Evolutionary conservation across 2,329 filamentous ascomycete genomes (phyloP).

Genomic region (Westerdykella aurantiaca): DNA sequence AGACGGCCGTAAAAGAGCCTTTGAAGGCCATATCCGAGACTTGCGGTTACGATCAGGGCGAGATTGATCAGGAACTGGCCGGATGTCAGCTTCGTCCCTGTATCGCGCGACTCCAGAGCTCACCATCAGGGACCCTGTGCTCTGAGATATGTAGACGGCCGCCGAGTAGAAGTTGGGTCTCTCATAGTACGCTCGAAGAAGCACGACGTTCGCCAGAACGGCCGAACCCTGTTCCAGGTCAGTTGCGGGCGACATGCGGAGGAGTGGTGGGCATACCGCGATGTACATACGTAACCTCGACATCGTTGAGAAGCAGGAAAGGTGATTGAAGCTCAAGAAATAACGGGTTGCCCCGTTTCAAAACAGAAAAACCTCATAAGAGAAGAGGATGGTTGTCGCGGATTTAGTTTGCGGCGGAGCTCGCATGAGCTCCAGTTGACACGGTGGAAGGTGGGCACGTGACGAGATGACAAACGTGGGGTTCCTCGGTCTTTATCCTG

Average conservation of each 20-base stretch:
- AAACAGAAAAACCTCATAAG: constrained; percentile 3
- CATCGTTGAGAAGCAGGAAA: constrained; percentile 16
- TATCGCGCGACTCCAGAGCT: constrained; percentile 21
- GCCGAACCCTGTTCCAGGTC: constrained; percentile 54
- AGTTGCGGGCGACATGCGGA: constrained; percentile 8
- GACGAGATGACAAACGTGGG: neutral
- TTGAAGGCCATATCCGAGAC: constrained; percentile 80
- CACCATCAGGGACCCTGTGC: constrained; percentile 90
- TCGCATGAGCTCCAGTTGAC: neutral
- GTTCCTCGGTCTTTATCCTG: no score
- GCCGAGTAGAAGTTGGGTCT: constrained; percentile 97
- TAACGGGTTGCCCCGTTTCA: constrained; percentile 1
- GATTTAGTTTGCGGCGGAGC: neutral
- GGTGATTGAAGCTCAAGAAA: neutral
- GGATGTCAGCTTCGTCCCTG: constrained; percentile 6
- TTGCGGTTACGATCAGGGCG: constrained; percentile 72
- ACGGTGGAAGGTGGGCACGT: neutral
- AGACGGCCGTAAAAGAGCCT: constrained; percentile 84
- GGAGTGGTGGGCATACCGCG: constrained; percentile 18
- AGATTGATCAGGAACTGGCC: constrained; percentile 82
- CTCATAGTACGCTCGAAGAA: constrained; percentile 88
- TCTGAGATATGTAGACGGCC: constrained; percentile 93
- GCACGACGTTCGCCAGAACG: constrained; percentile 74
- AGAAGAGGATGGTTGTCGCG: neutral
- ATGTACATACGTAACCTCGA: constrained; percentile 32